Percentiles rank a stretch among this genome's conserved stretches.
These are phyloP conservation scores for Ajuga chamaepitys DNA, from an alignment of 257 asterid genomes.

Conservation along the genomic window DNA sequence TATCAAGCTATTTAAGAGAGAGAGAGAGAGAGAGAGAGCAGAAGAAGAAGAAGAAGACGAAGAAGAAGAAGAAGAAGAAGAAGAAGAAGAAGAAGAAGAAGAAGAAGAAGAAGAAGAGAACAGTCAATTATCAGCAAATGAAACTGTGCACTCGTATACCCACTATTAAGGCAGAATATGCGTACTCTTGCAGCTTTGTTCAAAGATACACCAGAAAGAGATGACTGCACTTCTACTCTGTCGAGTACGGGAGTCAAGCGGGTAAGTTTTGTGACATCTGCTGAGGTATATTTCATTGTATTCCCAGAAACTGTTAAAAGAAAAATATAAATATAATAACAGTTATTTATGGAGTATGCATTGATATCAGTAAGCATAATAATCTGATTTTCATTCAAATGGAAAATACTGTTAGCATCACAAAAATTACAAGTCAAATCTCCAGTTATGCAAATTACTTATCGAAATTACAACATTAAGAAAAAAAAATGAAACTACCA, in stretches of 20 bases:
- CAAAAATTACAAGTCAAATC: background rate
- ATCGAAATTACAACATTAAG: background rate
- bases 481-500: background rate
- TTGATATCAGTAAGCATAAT: background rate
- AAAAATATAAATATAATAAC: too few species aligned
- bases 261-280: constrained; percentile 55
- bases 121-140: constrained; percentile 10
- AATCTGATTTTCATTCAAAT: background rate
- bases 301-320: constrained; percentile 52
- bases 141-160: constrained; percentile 2
- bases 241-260: constrained; percentile 41
- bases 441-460: background rate
- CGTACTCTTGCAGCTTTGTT: constrained; percentile 47
- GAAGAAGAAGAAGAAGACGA: too few species aligned
- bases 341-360: background rate
- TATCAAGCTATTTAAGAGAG: constrained; percentile 40
- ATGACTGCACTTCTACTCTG: constrained; percentile 44
- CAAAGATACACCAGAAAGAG: constrained; percentile 31
- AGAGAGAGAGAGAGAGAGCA: too few species aligned
- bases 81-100: too few species aligned
- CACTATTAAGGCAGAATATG: constrained; percentile 9
- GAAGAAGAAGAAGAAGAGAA: background rate
- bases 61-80: too few species aligned
- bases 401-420: background rate
- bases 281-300: constrained; percentile 51